These are phyloP conservation scores for Lecanicillium sp. DNA, from an alignment of 2,329 filamentous ascomycete species.

Conservation along the genomic window DNA sequence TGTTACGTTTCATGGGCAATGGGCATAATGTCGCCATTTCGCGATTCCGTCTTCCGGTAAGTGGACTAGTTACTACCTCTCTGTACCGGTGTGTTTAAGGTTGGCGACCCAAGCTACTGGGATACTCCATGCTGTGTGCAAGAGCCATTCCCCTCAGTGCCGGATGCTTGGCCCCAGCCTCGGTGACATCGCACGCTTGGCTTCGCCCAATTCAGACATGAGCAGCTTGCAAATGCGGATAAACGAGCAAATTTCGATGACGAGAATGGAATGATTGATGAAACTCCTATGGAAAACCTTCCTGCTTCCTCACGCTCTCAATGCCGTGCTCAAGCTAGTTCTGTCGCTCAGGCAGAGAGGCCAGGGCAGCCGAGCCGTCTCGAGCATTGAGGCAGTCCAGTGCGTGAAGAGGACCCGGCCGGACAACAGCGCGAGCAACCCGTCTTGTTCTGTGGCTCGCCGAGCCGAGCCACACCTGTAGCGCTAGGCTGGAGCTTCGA, in stretches of 20 bases:
- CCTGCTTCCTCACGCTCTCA: not conserved
- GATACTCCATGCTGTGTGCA: not conserved
- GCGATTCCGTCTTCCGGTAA: too few species aligned
- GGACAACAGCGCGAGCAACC: too few species aligned
- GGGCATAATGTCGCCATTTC: too few species aligned
- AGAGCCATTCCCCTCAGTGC: not conserved
- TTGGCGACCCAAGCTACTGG: not conserved
- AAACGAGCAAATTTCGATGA: not conserved
- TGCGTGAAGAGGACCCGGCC: too few species aligned
- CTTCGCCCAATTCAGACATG: not conserved
- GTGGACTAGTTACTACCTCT: not conserved
- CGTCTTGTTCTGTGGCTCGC: too few species aligned
- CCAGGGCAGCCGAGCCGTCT: too few species aligned
- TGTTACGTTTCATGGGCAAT: too few species aligned
- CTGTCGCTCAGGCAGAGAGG: too few species aligned
- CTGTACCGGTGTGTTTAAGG: not conserved
- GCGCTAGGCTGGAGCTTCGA: too few species aligned
- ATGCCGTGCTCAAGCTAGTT: too few species aligned
- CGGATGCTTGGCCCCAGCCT: not conserved
- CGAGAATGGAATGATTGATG: not conserved
- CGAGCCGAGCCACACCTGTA: too few species aligned
- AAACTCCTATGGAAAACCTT: not conserved
- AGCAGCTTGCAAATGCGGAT: not conserved
- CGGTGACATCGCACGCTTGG: not conserved
- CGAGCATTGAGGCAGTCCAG: too few species aligned